Evolutionary conservation across 2,329 filamentous ascomycete species (phyloP), one percentile per base, ranked within the genome.

Genomic region (Exophiala dermatitidis): DNA sequence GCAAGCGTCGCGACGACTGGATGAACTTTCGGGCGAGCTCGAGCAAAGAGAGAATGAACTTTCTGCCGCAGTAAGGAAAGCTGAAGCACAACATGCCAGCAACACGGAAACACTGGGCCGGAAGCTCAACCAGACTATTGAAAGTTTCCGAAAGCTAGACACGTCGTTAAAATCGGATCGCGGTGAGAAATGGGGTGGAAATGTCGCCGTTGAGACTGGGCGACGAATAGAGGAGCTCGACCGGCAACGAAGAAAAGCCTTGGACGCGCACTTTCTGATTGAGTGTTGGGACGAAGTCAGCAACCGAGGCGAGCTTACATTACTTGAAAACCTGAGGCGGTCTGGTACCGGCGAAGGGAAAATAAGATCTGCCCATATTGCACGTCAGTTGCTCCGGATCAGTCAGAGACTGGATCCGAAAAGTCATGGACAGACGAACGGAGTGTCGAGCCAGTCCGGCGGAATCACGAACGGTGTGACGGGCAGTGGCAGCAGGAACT

Each of bases 271-370:
- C 67, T 97, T 97, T 68, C 72, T 98, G 54, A 90, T 98, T 60
- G 87, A 95, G 67, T 98, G 93, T 73, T 98, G 93, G 91, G 83
- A 89, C 38, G 91, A 97, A 66, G 89, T 98, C 63, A 90, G 85
- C 70, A 90, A 95, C 65, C 85, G 85, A 5, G 93, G 93, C 2
- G 84, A 93, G 62, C 77, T 97, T 52, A 85, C 86, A 5, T 84
- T 86, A n/a, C 72, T 98, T 45, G 89, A 97, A 68, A 90, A 94
- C 59, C 84, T 97, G 55, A 81, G 91, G 65, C 81, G 88, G 60
- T 86, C 90, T 61, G 89, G 88, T 1, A 86, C 86, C 29, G 86
- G 87, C 7, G 90, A 95, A 63, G 90, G 91, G 68, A 97, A 95
- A 69, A 88, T 98, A 43, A 83, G 90, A 54, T 96, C 90, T 63